Evolutionary conservation across 2,329 filamentous ascomycete genomes (phyloP), one percentile per base, ranked within the genome.

Genomic region (Aspergillus japonicus): DNA sequence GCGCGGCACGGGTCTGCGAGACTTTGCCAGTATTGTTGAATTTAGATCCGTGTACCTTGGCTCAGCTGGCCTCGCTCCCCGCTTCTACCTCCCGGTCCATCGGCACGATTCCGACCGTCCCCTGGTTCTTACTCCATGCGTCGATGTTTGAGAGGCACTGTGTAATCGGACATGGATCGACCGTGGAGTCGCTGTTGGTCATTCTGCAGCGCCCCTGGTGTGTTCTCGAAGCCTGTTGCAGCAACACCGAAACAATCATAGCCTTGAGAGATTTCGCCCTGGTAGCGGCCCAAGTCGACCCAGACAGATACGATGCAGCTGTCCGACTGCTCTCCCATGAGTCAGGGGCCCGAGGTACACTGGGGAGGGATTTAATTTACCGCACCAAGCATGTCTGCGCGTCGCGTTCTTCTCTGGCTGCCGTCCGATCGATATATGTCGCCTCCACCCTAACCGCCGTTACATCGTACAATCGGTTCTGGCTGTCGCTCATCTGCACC

Each of bases 121-220:
- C 64, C 7, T 65, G 63, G 64, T 66, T 66, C 21, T 56, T 66
- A 35, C 56, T 66, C 23, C 60, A 60, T 21, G 64, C 63, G 0
- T 57, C 61, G 24, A 55, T 39, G 44, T 61, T 50, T 26, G 23
- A 49, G n/a, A 53, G 55, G 29, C 64, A 66, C 42, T 66, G 63
- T 50, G 58, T 66, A 19, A 29, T 66, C 5, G 64, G 64, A 4
- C 54, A 50, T 1, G 29, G 39, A 19, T 58, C 56, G 35, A 23
- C 50, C 6, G 55, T 62, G 23, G 51, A 64, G 47, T 59, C 64
- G 6, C 47, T 66, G 11, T 58, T 66, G 10, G 49, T 64, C 14
- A 47, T 66, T 26, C 50, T 65, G n/a, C 64, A 63, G 35, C 64
- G 61, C 12, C 64, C 64, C 3, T 66, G 64, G 64, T 66, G 64